A percentile compares a stretch with the other conserved stretches of the same genome.
Evolutionary conservation across 2,329 filamentous ascomycete genomes (phyloP).

Genomic region (Dactylellina cionopaga): DNA sequence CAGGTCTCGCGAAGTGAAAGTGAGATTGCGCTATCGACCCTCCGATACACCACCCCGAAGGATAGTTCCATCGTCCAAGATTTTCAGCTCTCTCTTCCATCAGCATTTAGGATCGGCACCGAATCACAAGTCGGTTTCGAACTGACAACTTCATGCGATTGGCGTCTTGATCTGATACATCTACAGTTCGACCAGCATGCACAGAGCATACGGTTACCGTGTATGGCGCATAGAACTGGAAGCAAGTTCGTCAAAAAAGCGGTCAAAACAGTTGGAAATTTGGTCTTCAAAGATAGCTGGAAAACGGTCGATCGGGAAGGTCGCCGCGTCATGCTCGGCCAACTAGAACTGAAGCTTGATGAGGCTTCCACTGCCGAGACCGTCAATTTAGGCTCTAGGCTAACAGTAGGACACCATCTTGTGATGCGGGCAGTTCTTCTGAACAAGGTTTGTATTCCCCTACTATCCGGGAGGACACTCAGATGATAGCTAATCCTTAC

Average conservation of each 20-base stretch:
- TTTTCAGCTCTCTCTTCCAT: background rate
- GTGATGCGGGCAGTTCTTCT: no score
- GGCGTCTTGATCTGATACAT: background rate
- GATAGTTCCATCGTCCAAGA: background rate
- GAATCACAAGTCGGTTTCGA: background rate
- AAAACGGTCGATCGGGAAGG: background rate
- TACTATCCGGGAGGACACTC: no score
- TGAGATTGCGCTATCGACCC: background rate
- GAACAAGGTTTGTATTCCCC: no score
- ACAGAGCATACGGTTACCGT: background rate
- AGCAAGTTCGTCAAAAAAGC: background rate
- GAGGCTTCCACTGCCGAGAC: background rate
- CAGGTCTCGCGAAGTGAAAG: background rate
- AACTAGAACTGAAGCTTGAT: background rate
- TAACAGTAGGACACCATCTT: background rate
- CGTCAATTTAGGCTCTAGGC: background rate
- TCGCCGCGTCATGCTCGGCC: background rate
- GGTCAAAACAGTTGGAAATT: background rate
- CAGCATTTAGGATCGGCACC: background rate
- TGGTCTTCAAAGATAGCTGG: background rate
- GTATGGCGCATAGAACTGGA: background rate
- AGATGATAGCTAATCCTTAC: background rate
- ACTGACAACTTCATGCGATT: background rate
- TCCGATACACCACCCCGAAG: background rate
- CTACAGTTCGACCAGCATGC: background rate